Evolutionary conservation across 2,329 filamentous ascomycete genomes (phyloP).

Genomic region (Huntiella decipiens): DNA sequence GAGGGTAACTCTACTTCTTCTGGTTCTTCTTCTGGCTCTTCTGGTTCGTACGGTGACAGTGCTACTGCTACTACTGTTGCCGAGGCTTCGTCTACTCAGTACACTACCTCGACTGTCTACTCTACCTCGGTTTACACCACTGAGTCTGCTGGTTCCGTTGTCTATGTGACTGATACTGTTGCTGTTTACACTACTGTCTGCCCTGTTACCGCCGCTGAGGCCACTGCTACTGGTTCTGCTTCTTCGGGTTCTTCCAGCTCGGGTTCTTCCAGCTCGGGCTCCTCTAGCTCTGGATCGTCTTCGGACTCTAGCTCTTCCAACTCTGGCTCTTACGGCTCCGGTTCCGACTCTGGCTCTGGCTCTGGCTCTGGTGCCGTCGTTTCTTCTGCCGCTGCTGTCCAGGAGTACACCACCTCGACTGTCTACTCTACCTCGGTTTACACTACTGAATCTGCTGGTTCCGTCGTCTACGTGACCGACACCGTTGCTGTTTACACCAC

Average conservation of each 20-base stretch:
- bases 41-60: constrained; percentile 24
- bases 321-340: background rate
- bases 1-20: constrained; percentile 27
- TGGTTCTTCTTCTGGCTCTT: background rate
- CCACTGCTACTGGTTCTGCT: constrained; percentile 2
- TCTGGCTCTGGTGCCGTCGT: background rate
- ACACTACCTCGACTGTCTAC: constrained; percentile 52
- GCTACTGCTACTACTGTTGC: constrained; percentile 52
- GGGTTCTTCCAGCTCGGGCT: background rate
- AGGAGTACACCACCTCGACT: constrained; percentile 5
- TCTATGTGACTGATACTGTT: constrained; percentile 24
- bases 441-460: constrained; percentile 15
- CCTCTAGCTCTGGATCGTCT: background rate
- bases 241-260: background rate
- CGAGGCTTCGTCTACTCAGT: constrained; percentile 50
- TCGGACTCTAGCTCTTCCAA: background rate
- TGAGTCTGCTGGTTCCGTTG: constrained; percentile 35
- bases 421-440: constrained; percentile 3
- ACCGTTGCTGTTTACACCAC: constrained; percentile 22
- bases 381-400: background rate
- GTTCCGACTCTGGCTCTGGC: background rate
- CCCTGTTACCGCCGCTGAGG: constrained; percentile 1
- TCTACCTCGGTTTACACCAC: constrained; percentile 56
- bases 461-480: constrained; percentile 20
- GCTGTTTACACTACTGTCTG: background rate